A percentile compares a stretch with the other conserved stretches of the same genome.
phyloP scores from a whole-genome alignment of 148 eudicot species.

The Drosera capensis region DNA sequence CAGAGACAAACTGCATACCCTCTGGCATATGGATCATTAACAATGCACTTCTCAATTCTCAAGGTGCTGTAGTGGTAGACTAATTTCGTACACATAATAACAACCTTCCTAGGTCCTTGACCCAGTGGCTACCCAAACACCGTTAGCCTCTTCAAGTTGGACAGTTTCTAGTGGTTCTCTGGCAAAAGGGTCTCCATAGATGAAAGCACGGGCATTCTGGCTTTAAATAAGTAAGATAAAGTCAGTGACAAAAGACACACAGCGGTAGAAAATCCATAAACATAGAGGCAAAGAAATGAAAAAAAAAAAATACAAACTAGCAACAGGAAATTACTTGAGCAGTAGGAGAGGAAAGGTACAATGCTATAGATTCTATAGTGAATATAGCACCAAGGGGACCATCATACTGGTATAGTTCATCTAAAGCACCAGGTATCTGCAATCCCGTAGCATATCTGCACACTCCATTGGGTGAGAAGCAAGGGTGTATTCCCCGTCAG shows the following conservation, averaged over 20 bases:
- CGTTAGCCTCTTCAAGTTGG: slow-evolving; percentile 59
- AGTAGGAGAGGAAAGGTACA: slow-evolving; percentile 92
- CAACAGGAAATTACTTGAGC: slow-evolving; percentile 45
- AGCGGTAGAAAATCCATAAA: no score
- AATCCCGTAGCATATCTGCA: slow-evolving; percentile 50
- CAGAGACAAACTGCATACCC: slow-evolving; percentile 42
- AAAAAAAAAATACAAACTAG: background rate
- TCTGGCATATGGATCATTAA: slow-evolving; percentile 95
- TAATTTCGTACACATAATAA: slow-evolving; percentile 89
- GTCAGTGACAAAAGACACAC: background rate
- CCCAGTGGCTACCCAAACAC: slow-evolving; percentile 70
- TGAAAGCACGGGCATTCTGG: slow-evolving; percentile 52
- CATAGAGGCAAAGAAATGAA: background rate
- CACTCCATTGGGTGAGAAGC: slow-evolving; percentile 51
- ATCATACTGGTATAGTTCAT: slow-evolving; percentile 65
- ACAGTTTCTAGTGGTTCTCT: slow-evolving; percentile 44
- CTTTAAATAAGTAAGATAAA: slow-evolving; percentile 6
- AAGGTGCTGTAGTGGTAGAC: slow-evolving; percentile 80
- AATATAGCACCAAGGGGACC: slow-evolving; percentile 88
- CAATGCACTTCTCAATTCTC: slow-evolving; percentile 59
- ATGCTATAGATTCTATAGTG: slow-evolving; percentile 43
- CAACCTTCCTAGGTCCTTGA: slow-evolving; percentile 81
- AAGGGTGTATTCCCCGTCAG: no score
- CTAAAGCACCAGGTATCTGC: slow-evolving; percentile 88
- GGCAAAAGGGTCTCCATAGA: slow-evolving; percentile 38